Evolutionary conservation across 2,329 filamentous ascomycete species (phyloP).

Genomic region (Colletotrichum brevisporum): DNA sequence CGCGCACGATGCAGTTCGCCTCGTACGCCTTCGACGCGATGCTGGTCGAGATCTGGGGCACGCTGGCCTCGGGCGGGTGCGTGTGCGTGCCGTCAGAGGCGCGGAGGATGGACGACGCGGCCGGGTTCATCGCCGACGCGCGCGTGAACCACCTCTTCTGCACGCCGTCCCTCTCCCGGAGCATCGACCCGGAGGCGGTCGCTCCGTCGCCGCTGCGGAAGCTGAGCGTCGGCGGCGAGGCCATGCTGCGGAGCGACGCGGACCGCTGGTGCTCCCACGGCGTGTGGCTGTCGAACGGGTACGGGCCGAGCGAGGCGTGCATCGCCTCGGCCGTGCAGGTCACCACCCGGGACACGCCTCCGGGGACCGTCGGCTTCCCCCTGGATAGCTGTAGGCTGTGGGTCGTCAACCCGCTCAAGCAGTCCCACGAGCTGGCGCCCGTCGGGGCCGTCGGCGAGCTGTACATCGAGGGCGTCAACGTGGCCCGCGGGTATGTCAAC

Average conservation of each 20-base stretch:
- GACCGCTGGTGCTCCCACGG: not conserved
- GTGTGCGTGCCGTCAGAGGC: not conserved
- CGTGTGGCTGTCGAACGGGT: too few relatives aligned
- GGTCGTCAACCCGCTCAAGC: conserved; percentile 19
- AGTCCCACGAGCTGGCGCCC: not conserved
- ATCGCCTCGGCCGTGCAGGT: too few relatives aligned
- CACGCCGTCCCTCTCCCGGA: not conserved
- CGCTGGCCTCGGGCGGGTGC: not conserved
- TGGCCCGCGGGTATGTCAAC: conserved; percentile 18
- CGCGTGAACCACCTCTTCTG: too few relatives aligned
- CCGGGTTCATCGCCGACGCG: not conserved
- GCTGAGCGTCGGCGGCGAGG: not conserved
- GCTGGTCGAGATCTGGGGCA: not conserved
- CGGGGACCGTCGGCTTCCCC: too few relatives aligned
- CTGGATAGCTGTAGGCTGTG: not conserved
- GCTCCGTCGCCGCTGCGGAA: not conserved
- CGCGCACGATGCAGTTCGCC: too few relatives aligned
- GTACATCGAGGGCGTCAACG: conserved; percentile 15
- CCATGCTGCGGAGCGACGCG: not conserved
- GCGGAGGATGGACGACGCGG: not conserved
- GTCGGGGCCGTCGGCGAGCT: conserved; percentile 21
- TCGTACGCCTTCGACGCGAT: not conserved
- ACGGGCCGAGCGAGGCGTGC: too few relatives aligned
- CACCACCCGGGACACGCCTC: too few relatives aligned
- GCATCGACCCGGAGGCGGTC: not conserved